Percentiles rank a stretch among this genome's conserved stretches.
Evolutionary conservation across 768 basidiomycete species (phyloP).

Genomic region (Mycena epipterygia): DNA sequence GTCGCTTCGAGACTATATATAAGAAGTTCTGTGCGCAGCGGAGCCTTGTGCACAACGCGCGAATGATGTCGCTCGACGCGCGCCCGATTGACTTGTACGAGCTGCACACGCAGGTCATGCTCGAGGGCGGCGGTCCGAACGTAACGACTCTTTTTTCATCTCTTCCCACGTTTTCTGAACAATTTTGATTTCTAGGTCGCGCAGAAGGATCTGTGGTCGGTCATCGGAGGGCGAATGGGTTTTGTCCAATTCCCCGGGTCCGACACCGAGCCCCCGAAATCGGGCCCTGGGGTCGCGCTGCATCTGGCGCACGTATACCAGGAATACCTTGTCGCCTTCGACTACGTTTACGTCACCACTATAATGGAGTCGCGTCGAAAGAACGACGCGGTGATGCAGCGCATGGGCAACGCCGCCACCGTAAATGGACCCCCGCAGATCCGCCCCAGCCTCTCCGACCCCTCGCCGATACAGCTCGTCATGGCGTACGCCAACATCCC

Average conservation of each 20-base stretch:
- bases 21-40: slow-evolving; percentile 62
- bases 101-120: slow-evolving; percentile 72
- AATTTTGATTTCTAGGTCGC: slow-evolving; percentile 59
- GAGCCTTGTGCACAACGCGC: slow-evolving; percentile 54
- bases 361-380: slow-evolving; percentile 52
- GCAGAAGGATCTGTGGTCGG: slow-evolving; percentile 70
- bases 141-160: slow-evolving; percentile 48
- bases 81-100: slow-evolving; percentile 70
- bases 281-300: slow-evolving; percentile 72
- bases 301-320: slow-evolving; percentile 74
- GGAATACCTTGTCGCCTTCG: slow-evolving; percentile 69
- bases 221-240: slow-evolving; percentile 77
- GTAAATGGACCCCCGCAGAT: slow-evolving; percentile 2
- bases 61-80: slow-evolving; percentile 63
- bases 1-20: slow-evolving; percentile 66
- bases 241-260: slow-evolving; percentile 75
- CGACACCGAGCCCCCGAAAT: slow-evolving; percentile 71
- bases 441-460: slow-evolving; percentile 38
- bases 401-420: slow-evolving; percentile 3
- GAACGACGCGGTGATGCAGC: slow-evolving; percentile 26
- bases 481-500: slow-evolving; percentile 61
- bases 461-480: slow-evolving; percentile 58
- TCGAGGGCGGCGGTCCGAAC: slow-evolving; percentile 64
- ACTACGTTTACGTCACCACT: slow-evolving; percentile 64
- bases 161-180: slow-evolving; percentile 17